phyloP scores from a whole-genome alignment of 1,139 yeast species.

The Ogataea hybrid region DNA sequence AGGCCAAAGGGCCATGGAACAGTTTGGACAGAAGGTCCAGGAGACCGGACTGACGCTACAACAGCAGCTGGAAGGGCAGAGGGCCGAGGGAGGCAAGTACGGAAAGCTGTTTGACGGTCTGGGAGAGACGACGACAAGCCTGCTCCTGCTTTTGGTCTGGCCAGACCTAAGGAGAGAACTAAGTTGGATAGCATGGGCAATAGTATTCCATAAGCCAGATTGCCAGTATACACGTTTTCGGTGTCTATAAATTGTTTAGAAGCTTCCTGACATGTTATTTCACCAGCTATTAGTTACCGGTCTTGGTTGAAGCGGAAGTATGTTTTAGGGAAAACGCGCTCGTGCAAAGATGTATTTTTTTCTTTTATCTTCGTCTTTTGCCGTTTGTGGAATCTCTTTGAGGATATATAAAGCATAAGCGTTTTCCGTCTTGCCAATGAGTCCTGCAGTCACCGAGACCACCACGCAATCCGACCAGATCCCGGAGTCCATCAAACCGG shows the following conservation, averaged over 20 bases:
- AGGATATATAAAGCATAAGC: conserved; percentile 1
- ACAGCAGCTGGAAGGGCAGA: conserved; percentile 33
- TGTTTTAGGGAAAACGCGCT: conserved; percentile 1
- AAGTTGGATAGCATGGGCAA: conserved; percentile 53
- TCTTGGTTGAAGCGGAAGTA: not conserved
- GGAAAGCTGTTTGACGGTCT: conserved; percentile 53
- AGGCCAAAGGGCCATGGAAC: conserved; percentile 91
- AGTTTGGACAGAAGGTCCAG: conserved; percentile 91
- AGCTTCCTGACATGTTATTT: not conserved
- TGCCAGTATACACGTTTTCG: not conserved
- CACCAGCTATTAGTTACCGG: not conserved
- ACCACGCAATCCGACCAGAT: conserved; percentile 6
- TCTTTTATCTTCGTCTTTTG: conserved; percentile 8
- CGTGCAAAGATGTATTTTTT: conserved; percentile 1
- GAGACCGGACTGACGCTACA: conserved; percentile 79
- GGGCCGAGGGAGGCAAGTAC: conserved; percentile 37
- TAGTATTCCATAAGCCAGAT: conserved; percentile 26
- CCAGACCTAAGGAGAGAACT: conserved; percentile 59
- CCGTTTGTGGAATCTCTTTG: conserved; percentile 4
- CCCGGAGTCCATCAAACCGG: conserved; percentile 21
- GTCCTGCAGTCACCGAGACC: conserved; percentile 13
- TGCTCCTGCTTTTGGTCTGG: conserved; percentile 70
- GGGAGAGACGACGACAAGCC: conserved; percentile 37
- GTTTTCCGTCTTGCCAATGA: conserved; percentile 4
- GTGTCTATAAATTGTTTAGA: not conserved